Evolutionary conservation across 768 basidiomycete species (phyloP), one percentile per base, ranked within the genome.

Genomic region (Amanita exitialis): DNA sequence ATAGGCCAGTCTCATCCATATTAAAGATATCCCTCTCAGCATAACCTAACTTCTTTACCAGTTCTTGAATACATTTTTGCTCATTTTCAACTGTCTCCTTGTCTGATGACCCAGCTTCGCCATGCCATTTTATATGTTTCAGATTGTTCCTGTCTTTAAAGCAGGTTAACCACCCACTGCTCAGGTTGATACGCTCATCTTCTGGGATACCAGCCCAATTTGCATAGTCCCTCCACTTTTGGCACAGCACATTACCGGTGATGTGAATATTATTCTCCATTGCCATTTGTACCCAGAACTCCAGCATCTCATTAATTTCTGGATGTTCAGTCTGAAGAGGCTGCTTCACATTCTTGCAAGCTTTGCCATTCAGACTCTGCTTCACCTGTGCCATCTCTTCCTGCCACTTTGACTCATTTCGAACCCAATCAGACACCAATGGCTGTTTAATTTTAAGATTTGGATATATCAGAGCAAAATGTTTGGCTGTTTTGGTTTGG

Each of bases 191-290:
- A 0, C 55, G 37, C 8, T 72, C 60, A 10, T 72, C 65, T 1
- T 61, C 32, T 1, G 64, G 66, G 27, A 74, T 48, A 0, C 62
- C 56, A 28, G 20, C 58, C 27, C 61, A 47, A 10, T 69, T 58
- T 4, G 66, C 66, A 64, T 72, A 72, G 1, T 3, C 1, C 3
- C 10, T 59, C 63, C 66, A 70, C 54, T 73, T 70, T 32, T 65
- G 57, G 0, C 47, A 36, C 42, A 74, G 53, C 7, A 69, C 62
- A 13, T 64, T 63, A 1, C 68, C 66, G 18, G 59, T 72, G n/a
- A 75, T 20, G 0, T 59, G 16, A n/a, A 74, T 39, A 1, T 49
- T 50, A 51, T 68, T 58, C 0, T 34, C 35, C 62, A 66, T 64
- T 12, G 66, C 70, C 41, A 67, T 63, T 20, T 55, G 54, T 6